These are phyloP conservation scores for Solanum paucissectum DNA, from an alignment of 257 asterid species.

Conservation along the genomic window DNA sequence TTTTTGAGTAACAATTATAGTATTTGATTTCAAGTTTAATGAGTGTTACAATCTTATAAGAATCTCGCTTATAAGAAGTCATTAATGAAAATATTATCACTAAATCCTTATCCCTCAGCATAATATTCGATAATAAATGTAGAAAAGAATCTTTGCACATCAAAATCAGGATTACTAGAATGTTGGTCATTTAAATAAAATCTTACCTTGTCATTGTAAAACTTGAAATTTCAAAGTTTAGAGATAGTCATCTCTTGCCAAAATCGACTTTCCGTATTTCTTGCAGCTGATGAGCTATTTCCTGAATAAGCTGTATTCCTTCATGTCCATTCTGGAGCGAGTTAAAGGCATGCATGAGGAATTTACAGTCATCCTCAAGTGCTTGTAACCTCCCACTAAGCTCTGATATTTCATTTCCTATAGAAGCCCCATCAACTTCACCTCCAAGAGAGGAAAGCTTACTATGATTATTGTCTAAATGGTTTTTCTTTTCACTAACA, in stretches of 20 bases:
- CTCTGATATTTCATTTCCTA: slow-evolving; percentile 25
- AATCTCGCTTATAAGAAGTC: background rate
- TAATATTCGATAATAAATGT: background rate
- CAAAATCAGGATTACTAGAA: background rate
- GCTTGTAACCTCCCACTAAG: slow-evolving; percentile 36
- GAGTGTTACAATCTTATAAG: background rate
- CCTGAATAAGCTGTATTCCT: slow-evolving; percentile 35
- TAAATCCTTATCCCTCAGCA: background rate
- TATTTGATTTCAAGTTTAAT: background rate
- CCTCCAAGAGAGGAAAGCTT: slow-evolving; percentile 6
- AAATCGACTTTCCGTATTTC: slow-evolving; percentile 22
- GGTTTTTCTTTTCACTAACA: background rate
- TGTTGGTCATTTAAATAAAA: background rate
- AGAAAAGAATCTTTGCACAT: background rate
- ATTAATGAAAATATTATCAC: background rate
- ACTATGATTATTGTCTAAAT: background rate
- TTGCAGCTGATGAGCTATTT: slow-evolving; percentile 40
- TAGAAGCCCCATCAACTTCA: slow-evolving; percentile 9
- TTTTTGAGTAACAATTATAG: background rate
- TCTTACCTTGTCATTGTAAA: slow-evolving; percentile 1
- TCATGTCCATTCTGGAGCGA: slow-evolving; percentile 33
- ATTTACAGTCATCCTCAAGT: slow-evolving; percentile 35
- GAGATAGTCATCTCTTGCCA: slow-evolving; percentile 11
- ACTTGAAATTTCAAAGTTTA: slow-evolving; percentile 1
- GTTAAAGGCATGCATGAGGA: slow-evolving; percentile 32